These are phyloP conservation scores for Salvia hispanica DNA, from an alignment of 257 asterid species.

Conservation along the genomic window DNA sequence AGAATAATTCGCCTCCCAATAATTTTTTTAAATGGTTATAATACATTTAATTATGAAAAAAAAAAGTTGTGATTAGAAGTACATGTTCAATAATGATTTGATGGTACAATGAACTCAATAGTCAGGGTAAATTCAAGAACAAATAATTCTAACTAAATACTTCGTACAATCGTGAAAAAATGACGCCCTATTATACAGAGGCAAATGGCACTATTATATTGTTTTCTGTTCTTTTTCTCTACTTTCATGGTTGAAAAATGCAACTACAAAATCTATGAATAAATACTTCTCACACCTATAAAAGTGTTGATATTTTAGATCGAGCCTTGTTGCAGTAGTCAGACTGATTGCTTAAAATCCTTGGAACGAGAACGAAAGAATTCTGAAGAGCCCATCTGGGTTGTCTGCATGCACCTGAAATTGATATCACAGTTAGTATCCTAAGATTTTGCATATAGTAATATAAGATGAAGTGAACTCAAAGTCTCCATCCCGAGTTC, in stretches of 20 bases:
- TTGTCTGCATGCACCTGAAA: constrained; percentile 96
- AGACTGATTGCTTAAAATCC: constrained; percentile 54
- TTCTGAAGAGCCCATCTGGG: constrained; percentile 92
- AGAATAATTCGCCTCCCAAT: too few relatives aligned
- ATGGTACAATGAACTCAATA: too few relatives aligned
- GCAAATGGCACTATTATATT: neutral
- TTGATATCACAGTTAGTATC: neutral
- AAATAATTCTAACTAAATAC: too few relatives aligned
- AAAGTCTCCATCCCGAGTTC: too few relatives aligned
- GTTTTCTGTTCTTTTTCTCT: neutral
- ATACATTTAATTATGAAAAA: too few relatives aligned
- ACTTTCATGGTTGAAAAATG: neutral
- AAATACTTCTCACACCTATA: constrained; percentile 20
- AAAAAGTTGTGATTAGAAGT: too few relatives aligned
- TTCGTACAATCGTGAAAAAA: too few relatives aligned
- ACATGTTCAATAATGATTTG: too few relatives aligned
- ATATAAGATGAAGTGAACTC: neutral
- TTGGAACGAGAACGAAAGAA: constrained; percentile 90
- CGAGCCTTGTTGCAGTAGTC: constrained; percentile 8
- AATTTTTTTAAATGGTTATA: too few relatives aligned
- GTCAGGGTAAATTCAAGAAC: too few relatives aligned
- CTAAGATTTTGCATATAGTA: neutral
- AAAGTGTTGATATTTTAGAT: constrained; percentile 15
- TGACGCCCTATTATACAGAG: too few relatives aligned
- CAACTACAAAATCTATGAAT: constrained; percentile 9